Evolutionary conservation across 2,329 filamentous ascomycete species (phyloP), one percentile per base, ranked within the genome.

Genomic region (Chlorencoelia australis): DNA sequence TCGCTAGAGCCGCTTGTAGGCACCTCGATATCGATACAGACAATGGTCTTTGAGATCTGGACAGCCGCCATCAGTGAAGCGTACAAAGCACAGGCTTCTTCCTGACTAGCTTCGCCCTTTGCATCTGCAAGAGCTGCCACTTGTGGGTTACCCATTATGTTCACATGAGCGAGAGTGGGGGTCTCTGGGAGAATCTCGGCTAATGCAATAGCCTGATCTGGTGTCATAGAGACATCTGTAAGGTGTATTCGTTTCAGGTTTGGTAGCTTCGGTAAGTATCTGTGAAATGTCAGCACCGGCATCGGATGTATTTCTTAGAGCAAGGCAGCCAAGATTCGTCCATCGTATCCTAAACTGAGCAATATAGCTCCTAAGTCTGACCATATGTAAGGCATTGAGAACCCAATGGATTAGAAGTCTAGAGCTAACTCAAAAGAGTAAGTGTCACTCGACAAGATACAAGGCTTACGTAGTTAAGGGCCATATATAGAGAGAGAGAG

Each of bases 21-120:
- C 2, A 93, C 79, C 49, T 96, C 88, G 40, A 96, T 84, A 55
- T 96, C 91, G 41, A 98, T 73, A 40, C 86, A 89, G 19, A 96
- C 78, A 20, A 98, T 71, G 10, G 81, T 83, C 33, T 75, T 73
- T 1, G 87, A 94, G 0, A 95, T 73, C 35, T 88, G 77, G 1
- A 86, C 81, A 0, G 89, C 89, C 4, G 87, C 83, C 63, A 94
- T 80, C 14, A 96, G 69, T 2, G 88, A 94, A 1, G 91, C 87
- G 56, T 94, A 96, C 5, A 96, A 63, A 1, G 91, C 91, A 50
- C 85, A 94, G 1, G 91, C 89, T 60, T 96, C 89, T 60, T 96
- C 89, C 58, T 95, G 86, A 1, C 69, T 71, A 39, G 78, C 78
- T 50, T 91, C 85, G 5, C 84, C 83, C 33, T 70, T 82, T 1